Evolutionary conservation across 768 basidiomycete species (phyloP).

Genomic region (Boletus rubroflammeus): DNA sequence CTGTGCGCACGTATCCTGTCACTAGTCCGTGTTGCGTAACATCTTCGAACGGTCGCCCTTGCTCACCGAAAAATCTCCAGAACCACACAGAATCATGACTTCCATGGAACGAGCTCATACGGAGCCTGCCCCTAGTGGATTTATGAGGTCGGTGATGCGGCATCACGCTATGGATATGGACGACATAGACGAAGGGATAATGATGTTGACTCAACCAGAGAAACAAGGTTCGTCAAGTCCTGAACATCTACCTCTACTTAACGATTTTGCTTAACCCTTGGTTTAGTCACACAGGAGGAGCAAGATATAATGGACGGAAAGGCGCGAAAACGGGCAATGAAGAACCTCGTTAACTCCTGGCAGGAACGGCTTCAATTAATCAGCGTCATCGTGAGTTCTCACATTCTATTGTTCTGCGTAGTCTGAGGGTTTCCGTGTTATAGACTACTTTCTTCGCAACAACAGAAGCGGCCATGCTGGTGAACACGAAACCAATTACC

Average conservation of each 20-base stretch:
- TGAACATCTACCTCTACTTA: not conserved
- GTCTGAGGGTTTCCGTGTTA: not conserved
- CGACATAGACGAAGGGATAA: constrained; percentile 15
- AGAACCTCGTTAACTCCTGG: constrained; percentile 56
- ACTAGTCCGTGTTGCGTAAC: not conserved
- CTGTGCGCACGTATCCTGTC: constrained; percentile 8
- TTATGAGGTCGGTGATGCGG: constrained; percentile 23
- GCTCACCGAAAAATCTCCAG: constrained; percentile 6
- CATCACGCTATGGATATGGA: constrained; percentile 1
- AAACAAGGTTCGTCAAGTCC: constrained; percentile 19
- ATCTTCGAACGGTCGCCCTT: not conserved
- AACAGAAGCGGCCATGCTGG: constrained; percentile 51
- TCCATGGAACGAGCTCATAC: constrained; percentile 13
- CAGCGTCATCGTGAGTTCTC: constrained; percentile 49
- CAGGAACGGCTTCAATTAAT: constrained; percentile 61
- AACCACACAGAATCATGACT: constrained; percentile 12
- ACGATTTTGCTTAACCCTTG: not conserved
- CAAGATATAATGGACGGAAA: constrained; percentile 48
- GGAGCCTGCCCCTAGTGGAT: constrained; percentile 15
- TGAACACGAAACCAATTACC: constrained; percentile 36
- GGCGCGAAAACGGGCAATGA: constrained; percentile 42
- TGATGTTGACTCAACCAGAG: not conserved
- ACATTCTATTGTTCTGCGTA: not conserved
- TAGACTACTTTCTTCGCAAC: constrained; percentile 65
- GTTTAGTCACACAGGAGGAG: constrained; percentile 43